Base-by-base conservation (phyloP, 1,139 yeast genomes). In the Arxiozyma slooffiae region DNA sequence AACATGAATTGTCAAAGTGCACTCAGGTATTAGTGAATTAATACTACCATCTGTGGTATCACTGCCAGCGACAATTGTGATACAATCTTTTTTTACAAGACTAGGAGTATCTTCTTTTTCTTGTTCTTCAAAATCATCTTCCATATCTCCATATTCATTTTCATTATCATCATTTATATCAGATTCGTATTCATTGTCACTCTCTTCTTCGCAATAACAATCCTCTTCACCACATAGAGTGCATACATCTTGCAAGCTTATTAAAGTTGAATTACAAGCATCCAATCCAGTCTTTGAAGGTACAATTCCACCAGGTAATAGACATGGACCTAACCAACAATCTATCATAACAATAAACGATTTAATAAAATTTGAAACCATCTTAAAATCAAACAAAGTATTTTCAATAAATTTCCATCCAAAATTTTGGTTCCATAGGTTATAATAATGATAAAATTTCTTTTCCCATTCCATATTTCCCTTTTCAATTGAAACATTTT, bases 331-430 rank as follows among this genome's bases (percentile, higher is more conserved):
- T 21, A 34, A 89, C 96, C 53, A 90, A 70, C 0, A 85, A 86
- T 41, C 84, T 74, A 26, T 82, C 85, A 59, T 83, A 86, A 63
- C 69, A 88, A 46, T 74, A 75, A 64, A 90, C 97, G 20, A 90
- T 80, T 50, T 81, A 82, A 63, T 89, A 88, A 1, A 90, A 89
- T 53, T 30, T 7, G 30, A 37, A 30, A 42, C n/a, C 6, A 38
- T 5, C 6, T 20, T 30, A 23, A 42, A 42, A 34, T 42, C n/a
- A 14, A 42, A 14, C 3, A 11, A 1, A 8, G 7, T 20, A n/a
- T 22, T 14, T 1, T 34, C 45, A 7, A 20, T 34, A 14, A 42
- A 42, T 14, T 17, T 6, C 45, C 45, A 42, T 7, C 60, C 59
- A 46, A 59, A 57, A 26, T 63, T 67, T n/a, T 49, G 43, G 14